phyloP scores from a whole-genome alignment of 129 eudicot genomes.

The Saposhnikovia divaricata region DNA sequence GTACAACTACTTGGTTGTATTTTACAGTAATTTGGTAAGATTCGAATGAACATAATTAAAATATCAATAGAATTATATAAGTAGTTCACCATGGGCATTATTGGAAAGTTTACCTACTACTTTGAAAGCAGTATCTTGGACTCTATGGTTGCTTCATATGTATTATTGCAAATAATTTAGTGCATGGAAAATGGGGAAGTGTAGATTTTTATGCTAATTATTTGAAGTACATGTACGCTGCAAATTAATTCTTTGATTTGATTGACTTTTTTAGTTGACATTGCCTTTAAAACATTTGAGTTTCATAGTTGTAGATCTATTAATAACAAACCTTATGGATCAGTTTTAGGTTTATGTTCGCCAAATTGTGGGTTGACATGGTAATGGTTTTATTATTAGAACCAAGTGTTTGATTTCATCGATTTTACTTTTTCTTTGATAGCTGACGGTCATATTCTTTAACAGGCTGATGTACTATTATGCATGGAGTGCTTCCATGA shows the following conservation, averaged over 20 bases:
- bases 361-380: background rate
- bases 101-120: background rate
- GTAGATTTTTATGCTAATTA: background rate
- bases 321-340: background rate
- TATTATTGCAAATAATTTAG: background rate
- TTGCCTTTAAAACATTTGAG: background rate
- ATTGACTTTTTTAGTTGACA: background rate
- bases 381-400: background rate
- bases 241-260: background rate
- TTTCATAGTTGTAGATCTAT: background rate
- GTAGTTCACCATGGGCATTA: background rate
- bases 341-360: background rate
- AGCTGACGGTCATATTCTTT: conserved; percentile 16
- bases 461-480: conserved; percentile 63
- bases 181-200: background rate
- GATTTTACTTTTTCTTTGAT: background rate
- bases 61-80: too few species aligned
- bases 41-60: background rate
- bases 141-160: background rate
- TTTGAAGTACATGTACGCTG: background rate
- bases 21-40: background rate
- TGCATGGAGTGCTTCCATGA: conserved; percentile 81
- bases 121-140: background rate
- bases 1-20: too few species aligned
- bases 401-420: background rate